Percentiles rank a stretch among this genome's conserved stretches.
These are phyloP conservation scores for Bruguiera gymnorhiza DNA, from an alignment of 345 rosid species.

Conservation along the genomic window DNA sequence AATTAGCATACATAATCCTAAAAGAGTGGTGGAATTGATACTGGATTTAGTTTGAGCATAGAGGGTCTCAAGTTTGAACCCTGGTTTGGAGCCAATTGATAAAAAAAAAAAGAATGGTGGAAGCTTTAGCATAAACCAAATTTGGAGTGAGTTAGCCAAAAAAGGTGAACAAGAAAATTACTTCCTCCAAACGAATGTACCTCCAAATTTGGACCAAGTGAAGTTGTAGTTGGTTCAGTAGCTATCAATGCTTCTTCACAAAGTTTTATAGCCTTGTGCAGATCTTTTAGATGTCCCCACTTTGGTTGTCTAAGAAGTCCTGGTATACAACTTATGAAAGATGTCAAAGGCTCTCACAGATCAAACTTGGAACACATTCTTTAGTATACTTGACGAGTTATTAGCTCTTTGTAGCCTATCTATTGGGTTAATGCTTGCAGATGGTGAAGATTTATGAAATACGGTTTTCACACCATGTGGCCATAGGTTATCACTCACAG, in stretches of 20 bases:
- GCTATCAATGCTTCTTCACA: constrained; percentile 72
- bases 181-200: constrained; percentile 26
- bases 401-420: too few species aligned
- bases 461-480: too few species aligned
- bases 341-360: not conserved
- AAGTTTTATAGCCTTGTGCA: constrained; percentile 90
- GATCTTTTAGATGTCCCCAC: constrained; percentile 87
- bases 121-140: too few species aligned
- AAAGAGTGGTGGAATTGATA: too few species aligned
- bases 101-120: too few species aligned
- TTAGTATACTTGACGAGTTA: not conserved
- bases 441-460: too few species aligned
- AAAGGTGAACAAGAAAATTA: constrained; percentile 3
- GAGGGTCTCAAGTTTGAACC: too few species aligned
- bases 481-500: not conserved
- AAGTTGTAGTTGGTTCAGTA: constrained; percentile 64
- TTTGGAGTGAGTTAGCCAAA: too few species aligned
- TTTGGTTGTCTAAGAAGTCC: constrained; percentile 89
- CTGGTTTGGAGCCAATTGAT: not conserved
- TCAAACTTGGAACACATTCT: not conserved
- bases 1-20: too few species aligned
- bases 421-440: too few species aligned
- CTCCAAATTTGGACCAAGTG: constrained; percentile 77
- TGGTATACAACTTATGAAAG: constrained; percentile 26
- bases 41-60: too few species aligned